Evolutionary conservation across 805 yeast genomes (phyloP), one percentile per base, ranked within the genome.

Genomic region (Wickerhamomyces bisporus): DNA sequence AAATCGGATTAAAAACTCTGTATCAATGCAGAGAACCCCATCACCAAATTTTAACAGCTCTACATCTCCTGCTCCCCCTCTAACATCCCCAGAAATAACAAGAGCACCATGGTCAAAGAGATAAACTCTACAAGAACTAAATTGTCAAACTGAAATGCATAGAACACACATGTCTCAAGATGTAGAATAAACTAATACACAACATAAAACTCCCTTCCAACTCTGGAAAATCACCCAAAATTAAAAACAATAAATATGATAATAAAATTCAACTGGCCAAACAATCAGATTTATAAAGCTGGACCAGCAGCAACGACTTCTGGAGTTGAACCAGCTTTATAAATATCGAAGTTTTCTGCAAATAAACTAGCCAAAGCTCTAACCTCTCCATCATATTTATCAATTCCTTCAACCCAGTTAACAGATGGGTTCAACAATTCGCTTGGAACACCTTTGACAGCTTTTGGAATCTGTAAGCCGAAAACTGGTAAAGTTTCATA

Each of bases 271-370:
- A n/a, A n/a, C n/a, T 21, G 7, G 24, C 10, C 10, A 10, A 21
- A 7, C 24, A 21, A 21, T 5, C 5, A 6, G 21, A 23, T 7
- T 36, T 35, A 44, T 18, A 42, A 8, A 26, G 43, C 71, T 50
- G 98, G 98, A 45, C 96, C 98, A 52, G 97, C 98, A 57, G 93
- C 86, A 57, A 82, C 68, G 39, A 91, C 97, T 62, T 87, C 96
- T 20, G 70, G 55, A 26, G 95, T 85, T 48, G 95, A 87, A 56
- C 78, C 85, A 56, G 79, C 77, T 55, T 86, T 66, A 69, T 91
- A 91, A 60, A 77, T 88, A 59, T 71, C 78, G 62, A 91, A 91
- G 75, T 91, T 91, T 63, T 86, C 88, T 57, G 75, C 75, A 59
- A 91, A 91, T 69, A 85, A 71, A 36, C 65, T 62, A 29, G 88